Evolutionary conservation across 768 basidiomycete genomes (phyloP).

Genomic region (Mrakia gelida): DNA sequence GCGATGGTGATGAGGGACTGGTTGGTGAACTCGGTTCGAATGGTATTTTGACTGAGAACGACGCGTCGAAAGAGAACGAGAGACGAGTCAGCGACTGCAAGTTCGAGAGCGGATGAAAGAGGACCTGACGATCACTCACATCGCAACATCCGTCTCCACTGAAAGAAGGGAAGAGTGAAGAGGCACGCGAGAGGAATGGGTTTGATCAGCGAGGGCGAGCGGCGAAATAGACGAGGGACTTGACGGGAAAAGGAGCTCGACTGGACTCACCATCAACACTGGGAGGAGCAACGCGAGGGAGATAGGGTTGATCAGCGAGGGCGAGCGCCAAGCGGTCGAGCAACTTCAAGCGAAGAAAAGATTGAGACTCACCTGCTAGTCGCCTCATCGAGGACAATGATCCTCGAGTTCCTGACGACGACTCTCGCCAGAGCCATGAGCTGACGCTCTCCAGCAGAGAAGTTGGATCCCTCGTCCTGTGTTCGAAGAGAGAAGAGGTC

Average conservation of each 20-base stretch:
- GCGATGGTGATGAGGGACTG: slow-evolving; percentile 83
- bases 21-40: slow-evolving; percentile 75
- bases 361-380: no score
- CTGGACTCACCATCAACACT: no score
- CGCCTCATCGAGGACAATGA: slow-evolving; percentile 73
- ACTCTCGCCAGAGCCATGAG: slow-evolving; percentile 34
- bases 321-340: no score
- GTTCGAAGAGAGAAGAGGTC: neutral
- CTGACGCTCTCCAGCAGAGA: slow-evolving; percentile 30
- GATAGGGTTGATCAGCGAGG: no score
- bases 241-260: no score
- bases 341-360: no score
- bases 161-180: no score
- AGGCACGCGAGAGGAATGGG: no score
- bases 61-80: slow-evolving; percentile 34
- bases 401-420: slow-evolving; percentile 67
- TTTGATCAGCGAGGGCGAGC: no score
- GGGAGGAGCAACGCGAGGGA: no score
- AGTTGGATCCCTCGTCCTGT: slow-evolving; percentile 30
- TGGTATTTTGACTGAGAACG: slow-evolving; percentile 79
- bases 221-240: no score
- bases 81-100: neutral
- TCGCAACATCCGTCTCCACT: slow-evolving; percentile 43
- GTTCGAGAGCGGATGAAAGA: slow-evolving; percentile 33
- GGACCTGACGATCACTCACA: neutral